phyloP scores from a whole-genome alignment of 352 stramenopile species.

The Phytophthora litchii region DNA sequence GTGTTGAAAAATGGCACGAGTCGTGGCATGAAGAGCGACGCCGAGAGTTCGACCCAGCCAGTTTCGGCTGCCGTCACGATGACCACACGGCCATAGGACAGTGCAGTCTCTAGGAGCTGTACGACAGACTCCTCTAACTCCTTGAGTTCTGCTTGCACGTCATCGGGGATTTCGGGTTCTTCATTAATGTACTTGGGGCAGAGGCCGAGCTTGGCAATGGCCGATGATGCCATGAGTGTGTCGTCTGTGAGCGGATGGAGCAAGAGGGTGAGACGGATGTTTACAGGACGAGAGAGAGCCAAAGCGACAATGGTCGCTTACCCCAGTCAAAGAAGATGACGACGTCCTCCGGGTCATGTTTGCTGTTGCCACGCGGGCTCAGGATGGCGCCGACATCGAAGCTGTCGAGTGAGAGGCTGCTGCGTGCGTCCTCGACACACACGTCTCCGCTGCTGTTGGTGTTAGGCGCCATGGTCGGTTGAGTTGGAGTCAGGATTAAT shows the following conservation, averaged over 20 bases:
- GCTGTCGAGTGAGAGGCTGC: constrained; percentile 55
- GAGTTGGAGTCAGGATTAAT: background rate
- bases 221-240: constrained; percentile 82
- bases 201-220: constrained; percentile 78
- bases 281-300: background rate
- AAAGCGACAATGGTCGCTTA: constrained; percentile 34
- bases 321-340: constrained; percentile 90
- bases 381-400: constrained; percentile 54
- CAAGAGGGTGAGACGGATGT: constrained; percentile 15
- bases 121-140: constrained; percentile 81
- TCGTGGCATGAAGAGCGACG: constrained; percentile 87
- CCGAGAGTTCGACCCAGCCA: constrained; percentile 90
- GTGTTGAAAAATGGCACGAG: constrained; percentile 80
- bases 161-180: constrained; percentile 71
- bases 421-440: constrained; percentile 65
- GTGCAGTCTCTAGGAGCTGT: constrained; percentile 70
- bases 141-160: constrained; percentile 77
- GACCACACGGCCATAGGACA: constrained; percentile 79
- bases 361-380: constrained; percentile 31
- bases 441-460: constrained; percentile 58
- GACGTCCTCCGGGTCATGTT: constrained; percentile 58
- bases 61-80: constrained; percentile 91
- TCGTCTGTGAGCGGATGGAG: constrained; percentile 53
- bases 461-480: constrained; percentile 62
- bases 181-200: constrained; percentile 89